Conservation (phyloP, 225 moss, liverwort and hornwort species). For the Pseudoscleropodium purum region DNA sequence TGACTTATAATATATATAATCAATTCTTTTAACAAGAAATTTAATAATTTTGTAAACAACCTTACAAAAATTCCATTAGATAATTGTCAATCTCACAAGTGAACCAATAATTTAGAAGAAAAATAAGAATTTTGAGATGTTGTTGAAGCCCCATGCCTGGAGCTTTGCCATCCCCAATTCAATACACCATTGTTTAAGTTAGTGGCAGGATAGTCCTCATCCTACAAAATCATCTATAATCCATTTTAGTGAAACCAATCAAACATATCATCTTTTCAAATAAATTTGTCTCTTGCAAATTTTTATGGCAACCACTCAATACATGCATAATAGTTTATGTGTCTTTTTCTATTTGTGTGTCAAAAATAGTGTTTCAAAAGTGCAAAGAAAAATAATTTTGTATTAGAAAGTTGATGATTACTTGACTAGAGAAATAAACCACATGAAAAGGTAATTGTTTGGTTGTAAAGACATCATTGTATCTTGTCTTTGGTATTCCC, state of each 20-base stretch:
- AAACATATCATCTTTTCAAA: not conserved
- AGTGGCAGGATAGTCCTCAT: conserved; percentile 53
- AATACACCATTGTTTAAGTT: conserved; percentile 75
- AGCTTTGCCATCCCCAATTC: conserved; percentile 88
- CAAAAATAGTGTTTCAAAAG: not conserved
- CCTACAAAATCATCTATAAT: conserved; percentile 9
- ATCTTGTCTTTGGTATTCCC: not conserved
- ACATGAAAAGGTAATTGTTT: conserved; percentile 28
- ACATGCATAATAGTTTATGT: not conserved
- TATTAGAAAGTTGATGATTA: not conserved
- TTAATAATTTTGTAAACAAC: not conserved
- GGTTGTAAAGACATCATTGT: not conserved
- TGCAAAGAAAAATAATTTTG: not conserved
- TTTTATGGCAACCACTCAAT: not conserved
- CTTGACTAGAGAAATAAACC: conserved; percentile 30
- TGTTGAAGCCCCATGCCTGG: conserved; percentile 30
- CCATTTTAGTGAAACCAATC: not conserved
- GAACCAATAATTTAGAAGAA: not conserved
- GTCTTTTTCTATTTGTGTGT: accelerated
- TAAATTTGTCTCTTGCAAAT: not conserved
- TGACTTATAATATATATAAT: not conserved
- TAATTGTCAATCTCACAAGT: not conserved
- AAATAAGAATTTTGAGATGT: not conserved
- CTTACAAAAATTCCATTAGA: not conserved
- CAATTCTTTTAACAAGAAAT: accelerated